These are phyloP conservation scores for Dactylellina cionopaga DNA, from an alignment of 2,329 filamentous ascomycete genomes.

Conservation along the genomic window DNA sequence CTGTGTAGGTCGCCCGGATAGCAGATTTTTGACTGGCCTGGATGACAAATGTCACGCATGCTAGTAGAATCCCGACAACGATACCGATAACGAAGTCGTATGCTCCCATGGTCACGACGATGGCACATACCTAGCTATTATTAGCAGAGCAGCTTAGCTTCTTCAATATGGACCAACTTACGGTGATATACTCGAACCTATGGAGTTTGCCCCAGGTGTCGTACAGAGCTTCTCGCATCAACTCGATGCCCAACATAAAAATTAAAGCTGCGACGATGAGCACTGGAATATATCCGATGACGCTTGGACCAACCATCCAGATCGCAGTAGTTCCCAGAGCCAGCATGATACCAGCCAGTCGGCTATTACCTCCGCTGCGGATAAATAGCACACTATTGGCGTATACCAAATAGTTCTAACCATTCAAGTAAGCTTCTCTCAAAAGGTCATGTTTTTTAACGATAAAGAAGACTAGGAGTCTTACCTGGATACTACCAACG, in stretches of 20 bases:
- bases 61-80: conserved; percentile 86
- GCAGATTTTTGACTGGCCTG: conserved; percentile 91
- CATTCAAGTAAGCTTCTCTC: conserved; percentile 55
- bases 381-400: conserved; percentile 98
- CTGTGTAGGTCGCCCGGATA: conserved; percentile 88
- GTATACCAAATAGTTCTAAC: conserved; percentile 95
- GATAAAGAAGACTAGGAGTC: not conserved
- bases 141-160: not conserved
- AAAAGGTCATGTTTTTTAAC: not conserved
- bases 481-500: conserved; percentile 80
- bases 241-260: conserved; percentile 91
- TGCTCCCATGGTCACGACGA: conserved; percentile 61
- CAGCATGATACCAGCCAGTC: conserved; percentile 85
- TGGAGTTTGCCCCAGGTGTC: conserved; percentile 89
- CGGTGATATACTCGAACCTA: conserved; percentile 85
- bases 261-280: conserved; percentile 97
- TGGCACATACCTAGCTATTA: conserved; percentile 29
- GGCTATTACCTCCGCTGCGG: conserved; percentile 85
- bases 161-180: conserved; percentile 60
- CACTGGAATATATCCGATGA: conserved; percentile 93
- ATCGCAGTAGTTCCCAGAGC: conserved; percentile 81
- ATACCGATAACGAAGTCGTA: conserved; percentile 98
- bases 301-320: conserved; percentile 82
- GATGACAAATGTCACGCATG: conserved; percentile 88
- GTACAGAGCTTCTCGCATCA: conserved; percentile 87